These are phyloP conservation scores for Apiospora hydei DNA, from an alignment of 2,329 filamentous ascomycete genomes.

Conservation along the genomic window DNA sequence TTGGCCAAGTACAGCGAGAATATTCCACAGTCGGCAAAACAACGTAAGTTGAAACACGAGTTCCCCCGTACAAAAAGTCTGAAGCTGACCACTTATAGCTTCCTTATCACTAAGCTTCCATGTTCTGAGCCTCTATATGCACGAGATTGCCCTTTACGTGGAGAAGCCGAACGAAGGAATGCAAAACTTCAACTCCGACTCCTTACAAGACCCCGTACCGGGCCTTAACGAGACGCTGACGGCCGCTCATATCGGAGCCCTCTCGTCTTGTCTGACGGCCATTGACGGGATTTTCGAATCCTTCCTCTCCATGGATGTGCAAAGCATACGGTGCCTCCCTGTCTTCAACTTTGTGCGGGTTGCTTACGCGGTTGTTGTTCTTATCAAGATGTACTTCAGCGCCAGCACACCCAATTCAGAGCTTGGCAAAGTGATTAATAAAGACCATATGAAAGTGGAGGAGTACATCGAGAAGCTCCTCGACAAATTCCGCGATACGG, in stretches of 20 bases:
- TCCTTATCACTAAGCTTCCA: constrained; percentile 69
- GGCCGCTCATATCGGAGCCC: constrained; percentile 69
- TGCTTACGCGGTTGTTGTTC: constrained; percentile 73
- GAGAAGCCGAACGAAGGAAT: constrained; percentile 64
- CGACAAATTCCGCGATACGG: constrained; percentile 69
- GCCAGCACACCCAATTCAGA: constrained; percentile 69
- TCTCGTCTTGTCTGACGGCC: constrained; percentile 71
- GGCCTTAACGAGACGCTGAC: constrained; percentile 50
- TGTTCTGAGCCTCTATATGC: constrained; percentile 74
- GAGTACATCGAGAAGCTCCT: constrained; percentile 75
- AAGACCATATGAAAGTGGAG: constrained; percentile 69
- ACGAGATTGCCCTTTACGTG: constrained; percentile 76
- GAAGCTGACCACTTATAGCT: constrained; percentile 49
- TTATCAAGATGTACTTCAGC: constrained; percentile 78
- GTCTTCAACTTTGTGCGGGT: constrained; percentile 76
- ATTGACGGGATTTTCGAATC: constrained; percentile 72
- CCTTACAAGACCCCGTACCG: constrained; percentile 52
- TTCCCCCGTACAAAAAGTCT: constrained; percentile 15
- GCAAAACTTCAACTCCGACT: constrained; percentile 54
- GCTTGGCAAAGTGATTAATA: constrained; percentile 73
- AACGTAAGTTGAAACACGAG: constrained; percentile 55
- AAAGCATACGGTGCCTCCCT: constrained; percentile 68
- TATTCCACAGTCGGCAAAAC: constrained; percentile 60
- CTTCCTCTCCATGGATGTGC: constrained; percentile 67
- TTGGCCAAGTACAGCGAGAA: constrained; percentile 65